Conservation (phyloP, 768 basidiomycete genomes). For the Cystoderma amianthinum region DNA sequence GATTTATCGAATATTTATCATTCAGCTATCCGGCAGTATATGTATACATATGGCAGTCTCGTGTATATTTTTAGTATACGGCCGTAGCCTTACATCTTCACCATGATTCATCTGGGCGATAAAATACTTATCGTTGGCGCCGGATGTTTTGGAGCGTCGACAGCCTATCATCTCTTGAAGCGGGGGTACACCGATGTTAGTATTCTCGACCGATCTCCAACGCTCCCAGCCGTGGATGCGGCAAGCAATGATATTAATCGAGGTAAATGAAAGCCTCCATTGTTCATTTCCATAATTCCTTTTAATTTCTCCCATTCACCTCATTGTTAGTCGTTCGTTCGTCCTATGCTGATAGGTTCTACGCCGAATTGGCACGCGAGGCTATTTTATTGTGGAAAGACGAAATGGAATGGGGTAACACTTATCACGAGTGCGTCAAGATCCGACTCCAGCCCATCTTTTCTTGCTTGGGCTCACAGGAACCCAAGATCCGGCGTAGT, state of each 20-base stretch:
- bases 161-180: slow-evolving; percentile 71
- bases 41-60: not conserved
- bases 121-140: slow-evolving; percentile 68
- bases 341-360: slow-evolving; percentile 64
- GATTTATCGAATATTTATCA: not conserved
- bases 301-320: not conserved
- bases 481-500: slow-evolving; percentile 60
- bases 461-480: slow-evolving; percentile 2
- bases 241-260: slow-evolving; percentile 56
- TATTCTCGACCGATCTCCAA: slow-evolving; percentile 63
- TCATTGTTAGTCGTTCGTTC: slow-evolving; percentile 67
- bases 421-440: slow-evolving; percentile 72
- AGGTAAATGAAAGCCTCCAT: slow-evolving; percentile 20
- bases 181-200: slow-evolving; percentile 67
- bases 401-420: slow-evolving; percentile 55
- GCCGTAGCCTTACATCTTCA: slow-evolving; percentile 4
- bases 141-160: slow-evolving; percentile 83
- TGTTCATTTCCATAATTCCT: not conserved
- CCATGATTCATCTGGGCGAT: slow-evolving; percentile 21
- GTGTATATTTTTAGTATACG: not conserved
- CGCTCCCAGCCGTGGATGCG: slow-evolving; percentile 76
- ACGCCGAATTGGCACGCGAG: slow-evolving; percentile 64
- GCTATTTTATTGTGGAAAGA: slow-evolving; percentile 75
- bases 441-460: slow-evolving; percentile 8
- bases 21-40: not conserved